These are phyloP conservation scores for Boeremia exigua DNA, from an alignment of 2,329 filamentous ascomycete species.

Conservation along the genomic window DNA sequence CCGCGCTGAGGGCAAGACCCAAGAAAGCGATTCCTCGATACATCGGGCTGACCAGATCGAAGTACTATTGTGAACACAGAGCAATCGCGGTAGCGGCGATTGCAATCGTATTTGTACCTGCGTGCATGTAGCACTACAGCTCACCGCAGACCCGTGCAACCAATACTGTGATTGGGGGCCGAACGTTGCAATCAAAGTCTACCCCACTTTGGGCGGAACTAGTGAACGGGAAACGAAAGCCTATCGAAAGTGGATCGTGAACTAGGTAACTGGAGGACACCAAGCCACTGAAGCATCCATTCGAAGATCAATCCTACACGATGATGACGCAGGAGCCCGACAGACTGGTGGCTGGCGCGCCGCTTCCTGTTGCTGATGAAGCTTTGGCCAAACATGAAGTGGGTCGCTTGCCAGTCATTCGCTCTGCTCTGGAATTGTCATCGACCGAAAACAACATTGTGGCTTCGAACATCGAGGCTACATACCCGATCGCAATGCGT, in stretches of 20 bases:
- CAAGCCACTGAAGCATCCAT: neutral
- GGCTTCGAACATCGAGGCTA: neutral
- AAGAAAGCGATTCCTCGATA: neutral
- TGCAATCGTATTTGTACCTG: constrained; percentile 9
- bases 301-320: neutral
- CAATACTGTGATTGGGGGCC: neutral
- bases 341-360: neutral
- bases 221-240: neutral
- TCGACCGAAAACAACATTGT: neutral
- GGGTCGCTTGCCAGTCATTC: neutral
- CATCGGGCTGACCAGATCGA: neutral
- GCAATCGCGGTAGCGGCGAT: neutral
- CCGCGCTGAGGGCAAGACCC: neutral
- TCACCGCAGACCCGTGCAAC: neutral
- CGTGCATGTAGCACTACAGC: constrained; percentile 5
- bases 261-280: neutral
- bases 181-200: constrained; percentile 4
- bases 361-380: neutral
- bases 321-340: neutral
- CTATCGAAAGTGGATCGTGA: neutral
- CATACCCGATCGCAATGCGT: neutral
- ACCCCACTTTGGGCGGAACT: constrained; percentile 3
- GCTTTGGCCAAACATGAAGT: neutral
- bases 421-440: neutral
- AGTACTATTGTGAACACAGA: neutral